Evolutionary conservation across 257 asterid genomes (phyloP).

Genomic region (Coffea eugenioides): DNA sequence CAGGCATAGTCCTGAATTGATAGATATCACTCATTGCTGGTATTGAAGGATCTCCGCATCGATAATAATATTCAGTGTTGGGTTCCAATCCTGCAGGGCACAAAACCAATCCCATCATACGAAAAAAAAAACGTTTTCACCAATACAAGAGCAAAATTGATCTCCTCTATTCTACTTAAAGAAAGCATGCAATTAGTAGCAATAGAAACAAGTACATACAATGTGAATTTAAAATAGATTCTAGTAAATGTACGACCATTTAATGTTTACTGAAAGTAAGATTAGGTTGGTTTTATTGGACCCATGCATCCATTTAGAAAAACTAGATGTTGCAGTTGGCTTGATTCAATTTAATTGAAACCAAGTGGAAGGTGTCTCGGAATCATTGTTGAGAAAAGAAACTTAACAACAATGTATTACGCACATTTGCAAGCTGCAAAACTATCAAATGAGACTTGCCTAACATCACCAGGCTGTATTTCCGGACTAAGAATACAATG

Average conservation of each 20-base stretch:
- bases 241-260: neutral
- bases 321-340: neutral
- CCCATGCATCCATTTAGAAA: neutral
- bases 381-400: neutral
- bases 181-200: neutral
- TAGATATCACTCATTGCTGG: conserved; percentile 63
- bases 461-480: neutral
- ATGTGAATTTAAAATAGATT: neutral
- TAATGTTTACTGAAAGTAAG: neutral
- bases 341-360: neutral
- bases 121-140: neutral
- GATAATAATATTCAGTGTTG: conserved; percentile 55
- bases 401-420: neutral
- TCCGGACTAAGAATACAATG: neutral
- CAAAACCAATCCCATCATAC: neutral
- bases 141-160: neutral
- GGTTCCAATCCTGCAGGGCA: conserved; percentile 61
- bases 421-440: neutral
- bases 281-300: neutral
- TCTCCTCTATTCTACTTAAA: neutral
- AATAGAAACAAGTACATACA: neutral
- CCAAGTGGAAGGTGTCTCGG: no score
- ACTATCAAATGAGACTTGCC: neutral
- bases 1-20: conserved; percentile 78
- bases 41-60: conserved; percentile 85